Conservation (phyloP, 1,284 basidiomycete species). For the Cryptococcus hybrid region DNA sequence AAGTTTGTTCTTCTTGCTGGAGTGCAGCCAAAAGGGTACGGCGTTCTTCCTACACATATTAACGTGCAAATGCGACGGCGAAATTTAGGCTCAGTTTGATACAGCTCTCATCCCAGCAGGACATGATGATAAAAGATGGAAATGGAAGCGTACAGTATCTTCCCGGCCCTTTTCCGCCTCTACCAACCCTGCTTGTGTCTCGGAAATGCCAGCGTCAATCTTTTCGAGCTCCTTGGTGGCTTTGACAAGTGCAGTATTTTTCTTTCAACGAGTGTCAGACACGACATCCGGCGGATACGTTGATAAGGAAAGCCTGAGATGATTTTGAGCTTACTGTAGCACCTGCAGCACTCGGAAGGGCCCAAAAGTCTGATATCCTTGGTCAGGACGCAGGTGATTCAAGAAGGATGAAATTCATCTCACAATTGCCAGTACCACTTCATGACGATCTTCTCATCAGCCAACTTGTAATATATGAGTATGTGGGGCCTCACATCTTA, state of each 20-base stretch:
- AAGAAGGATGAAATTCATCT: not conserved
- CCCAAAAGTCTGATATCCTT: conserved; percentile 72
- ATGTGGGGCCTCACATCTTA: conserved; percentile 59
- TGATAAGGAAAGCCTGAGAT: not conserved
- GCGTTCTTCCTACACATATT: conserved; percentile 58
- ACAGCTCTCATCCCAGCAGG: not conserved
- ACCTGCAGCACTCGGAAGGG: conserved; percentile 81
- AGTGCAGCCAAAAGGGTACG: conserved; percentile 51
- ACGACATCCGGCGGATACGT: not conserved
- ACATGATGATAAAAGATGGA: not conserved
- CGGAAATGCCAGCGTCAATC: conserved; percentile 46
- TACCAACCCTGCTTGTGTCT: conserved; percentile 51
- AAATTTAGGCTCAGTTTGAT: not conserved
- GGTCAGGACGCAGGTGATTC: not conserved
- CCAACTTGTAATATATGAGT: conserved; percentile 3
- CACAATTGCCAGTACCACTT: conserved; percentile 80
- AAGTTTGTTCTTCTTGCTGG: not conserved
- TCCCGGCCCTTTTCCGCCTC: conserved; percentile 60
- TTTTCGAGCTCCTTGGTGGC: conserved; percentile 56
- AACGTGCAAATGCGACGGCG: too few relatives aligned
- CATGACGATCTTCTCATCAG: not conserved
- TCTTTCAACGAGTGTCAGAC: conserved; percentile 30
- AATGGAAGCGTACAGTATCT: conserved; percentile 57
- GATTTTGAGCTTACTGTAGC: conserved; percentile 58
- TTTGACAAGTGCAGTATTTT: conserved; percentile 56